Evolutionary conservation across 2,329 filamentous ascomycete genomes (phyloP).

Genomic region (Purpureocillium takamizusanense): DNA sequence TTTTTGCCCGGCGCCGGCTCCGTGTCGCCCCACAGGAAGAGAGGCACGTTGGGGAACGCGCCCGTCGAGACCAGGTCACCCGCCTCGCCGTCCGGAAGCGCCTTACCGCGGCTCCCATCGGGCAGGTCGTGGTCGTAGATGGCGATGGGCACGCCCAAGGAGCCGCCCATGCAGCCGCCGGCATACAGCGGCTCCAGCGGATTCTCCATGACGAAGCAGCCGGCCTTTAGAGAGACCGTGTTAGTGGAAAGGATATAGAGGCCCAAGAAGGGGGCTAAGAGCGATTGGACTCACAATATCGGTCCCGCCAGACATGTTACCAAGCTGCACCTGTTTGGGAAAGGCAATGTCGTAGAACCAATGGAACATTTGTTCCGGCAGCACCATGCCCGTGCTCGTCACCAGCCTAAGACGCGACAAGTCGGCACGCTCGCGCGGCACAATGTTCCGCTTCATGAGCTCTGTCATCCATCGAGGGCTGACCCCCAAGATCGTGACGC

Average conservation of each 20-base stretch:
- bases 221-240: conserved; percentile 27
- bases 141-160: conserved; percentile 40
- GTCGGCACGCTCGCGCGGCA: conserved; percentile 53
- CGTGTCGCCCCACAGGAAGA: conserved; percentile 53
- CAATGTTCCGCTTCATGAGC: conserved; percentile 53
- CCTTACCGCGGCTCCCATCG: conserved; percentile 28
- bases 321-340: conserved; percentile 54
- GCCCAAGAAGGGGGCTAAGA: no score
- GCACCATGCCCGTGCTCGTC: conserved; percentile 72
- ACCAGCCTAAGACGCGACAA: conserved; percentile 53
- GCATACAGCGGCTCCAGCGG: conserved; percentile 58
- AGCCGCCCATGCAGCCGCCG: conserved; percentile 41
- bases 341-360: conserved; percentile 72
- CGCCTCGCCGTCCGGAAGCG: conserved; percentile 48
- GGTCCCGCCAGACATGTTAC: conserved; percentile 70
- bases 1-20: conserved; percentile 39
- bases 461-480: conserved; percentile 72
- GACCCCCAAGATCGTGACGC: conserved; percentile 64
- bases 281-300: conserved; percentile 50
- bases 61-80: conserved; percentile 66
- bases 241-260: no score
- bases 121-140: conserved; percentile 57
- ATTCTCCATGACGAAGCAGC: conserved; percentile 57
- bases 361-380: conserved; percentile 67
- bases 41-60: conserved; percentile 69